Conservation (phyloP, 2,329 filamentous ascomycete species). For the Calonectria pauciramosa region DNA sequence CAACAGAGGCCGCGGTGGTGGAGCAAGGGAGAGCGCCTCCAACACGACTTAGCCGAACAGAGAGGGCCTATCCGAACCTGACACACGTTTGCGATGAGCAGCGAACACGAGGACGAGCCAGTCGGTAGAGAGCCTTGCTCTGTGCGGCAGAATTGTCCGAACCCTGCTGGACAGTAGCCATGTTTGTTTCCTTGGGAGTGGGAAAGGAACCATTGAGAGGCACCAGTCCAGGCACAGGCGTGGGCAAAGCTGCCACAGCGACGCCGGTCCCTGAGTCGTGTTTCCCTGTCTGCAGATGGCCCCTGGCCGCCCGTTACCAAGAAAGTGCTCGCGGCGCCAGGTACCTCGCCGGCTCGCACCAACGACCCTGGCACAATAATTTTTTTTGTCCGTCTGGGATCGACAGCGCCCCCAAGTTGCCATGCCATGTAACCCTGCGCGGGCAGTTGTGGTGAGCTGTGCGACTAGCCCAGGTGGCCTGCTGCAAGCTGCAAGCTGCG, state of each 20-base stretch:
- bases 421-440: slow-evolving; percentile 10
- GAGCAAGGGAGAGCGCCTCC: neutral
- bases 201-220: slow-evolving; percentile 1
- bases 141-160: slow-evolving; percentile 20
- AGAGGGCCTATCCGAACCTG: neutral
- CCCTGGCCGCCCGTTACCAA: slow-evolving; percentile 15
- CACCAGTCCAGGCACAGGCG: slow-evolving; percentile 15
- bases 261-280: slow-evolving; percentile 42
- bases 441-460: slow-evolving; percentile 4
- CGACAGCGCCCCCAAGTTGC: slow-evolving; percentile 15
- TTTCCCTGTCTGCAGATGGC: slow-evolving; percentile 32
- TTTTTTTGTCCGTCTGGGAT: slow-evolving; percentile 16
- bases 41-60: neutral
- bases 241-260: slow-evolving; percentile 33
- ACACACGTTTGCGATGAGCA: neutral
- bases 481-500: neutral
- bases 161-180: slow-evolving; percentile 21
- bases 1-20: neutral
- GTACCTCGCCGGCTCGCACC: slow-evolving; percentile 6
- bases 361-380: neutral
- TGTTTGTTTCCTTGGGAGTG: slow-evolving; percentile 20
- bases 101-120: slow-evolving; percentile 5
- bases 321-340: neutral
- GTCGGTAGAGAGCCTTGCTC: slow-evolving; percentile 18
- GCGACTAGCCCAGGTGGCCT: neutral